Percentiles rank a stretch among this genome's conserved stretches.
These are phyloP conservation scores for Apiospora rasikravindrae DNA, from an alignment of 2,329 filamentous ascomycete genomes.

Conservation along the genomic window DNA sequence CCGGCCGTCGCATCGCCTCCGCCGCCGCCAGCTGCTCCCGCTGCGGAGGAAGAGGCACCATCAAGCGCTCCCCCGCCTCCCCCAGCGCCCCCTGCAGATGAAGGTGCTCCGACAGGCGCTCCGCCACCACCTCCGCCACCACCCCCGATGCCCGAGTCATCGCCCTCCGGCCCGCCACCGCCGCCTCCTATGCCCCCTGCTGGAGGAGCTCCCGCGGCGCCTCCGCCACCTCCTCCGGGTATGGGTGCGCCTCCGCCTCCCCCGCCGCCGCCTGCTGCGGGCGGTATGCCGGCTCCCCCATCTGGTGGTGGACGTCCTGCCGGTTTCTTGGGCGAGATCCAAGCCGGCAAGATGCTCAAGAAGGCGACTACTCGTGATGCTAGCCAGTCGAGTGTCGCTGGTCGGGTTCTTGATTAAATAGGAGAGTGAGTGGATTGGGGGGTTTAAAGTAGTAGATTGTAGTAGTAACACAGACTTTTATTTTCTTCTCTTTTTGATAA, in stretches of 20 bases:
- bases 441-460: not conserved
- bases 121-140: constrained; percentile 44
- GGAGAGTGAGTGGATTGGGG: not conserved
- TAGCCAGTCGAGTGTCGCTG: constrained; percentile 73
- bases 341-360: constrained; percentile 76
- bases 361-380: constrained; percentile 92
- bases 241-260: constrained; percentile 50
- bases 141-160: constrained; percentile 45
- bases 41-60: constrained; percentile 37
- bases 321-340: constrained; percentile 81
- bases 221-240: constrained; percentile 51
- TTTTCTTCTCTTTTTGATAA: not conserved
- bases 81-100: constrained; percentile 39
- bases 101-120: constrained; percentile 32
- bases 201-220: constrained; percentile 45
- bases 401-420: constrained; percentile 72
- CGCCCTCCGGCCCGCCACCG: constrained; percentile 43
- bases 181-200: constrained; percentile 45
- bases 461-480: constrained; percentile 5
- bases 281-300: constrained; percentile 53
- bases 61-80: constrained; percentile 36
- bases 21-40: constrained; percentile 28
- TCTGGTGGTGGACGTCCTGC: constrained; percentile 54
- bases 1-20: constrained; percentile 38
- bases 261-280: constrained; percentile 49